phyloP scores from a whole-genome alignment of 768 basidiomycete genomes.

The Daedaleopsis sinensis region DNA sequence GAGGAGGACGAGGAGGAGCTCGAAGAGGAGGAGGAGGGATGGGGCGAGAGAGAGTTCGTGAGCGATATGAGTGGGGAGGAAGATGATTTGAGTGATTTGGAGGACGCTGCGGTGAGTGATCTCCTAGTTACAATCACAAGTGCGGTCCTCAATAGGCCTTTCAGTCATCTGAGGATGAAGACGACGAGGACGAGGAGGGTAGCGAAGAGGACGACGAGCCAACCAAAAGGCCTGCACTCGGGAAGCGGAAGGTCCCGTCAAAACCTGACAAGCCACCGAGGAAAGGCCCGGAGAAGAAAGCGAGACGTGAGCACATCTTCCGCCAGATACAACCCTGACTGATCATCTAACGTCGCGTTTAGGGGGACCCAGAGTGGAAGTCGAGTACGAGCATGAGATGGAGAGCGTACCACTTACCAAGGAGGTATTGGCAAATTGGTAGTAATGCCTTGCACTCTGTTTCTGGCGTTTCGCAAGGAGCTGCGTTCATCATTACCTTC shows the following conservation, averaged over 20 bases:
- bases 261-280: conserved; percentile 45
- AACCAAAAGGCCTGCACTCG: conserved; percentile 47
- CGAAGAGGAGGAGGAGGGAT: conserved; percentile 52
- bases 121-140: background rate
- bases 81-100: conserved; percentile 64
- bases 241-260: conserved; percentile 66
- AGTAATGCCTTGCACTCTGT: conserved; percentile 1
- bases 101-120: conserved; percentile 63
- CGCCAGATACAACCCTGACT: background rate
- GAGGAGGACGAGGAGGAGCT: conserved; percentile 59
- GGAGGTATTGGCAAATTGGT: conserved; percentile 32
- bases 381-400: conserved; percentile 96
- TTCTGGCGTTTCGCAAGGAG: background rate
- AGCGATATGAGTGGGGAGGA: conserved; percentile 75
- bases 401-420: conserved; percentile 48
- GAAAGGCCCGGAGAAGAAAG: conserved; percentile 62
- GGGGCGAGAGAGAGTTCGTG: conserved; percentile 78
- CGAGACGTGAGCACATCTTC: conserved; percentile 50
- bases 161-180: conserved; percentile 33
- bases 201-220: conserved; percentile 42
- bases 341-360: conserved; percentile 2
- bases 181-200: conserved; percentile 44
- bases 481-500: background rate
- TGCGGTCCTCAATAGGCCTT: background rate
- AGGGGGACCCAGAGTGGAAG: conserved; percentile 85